phyloP scores from a whole-genome alignment of 164 flowering plant genomes.

The Tetrastigma voinierianum region DNA sequence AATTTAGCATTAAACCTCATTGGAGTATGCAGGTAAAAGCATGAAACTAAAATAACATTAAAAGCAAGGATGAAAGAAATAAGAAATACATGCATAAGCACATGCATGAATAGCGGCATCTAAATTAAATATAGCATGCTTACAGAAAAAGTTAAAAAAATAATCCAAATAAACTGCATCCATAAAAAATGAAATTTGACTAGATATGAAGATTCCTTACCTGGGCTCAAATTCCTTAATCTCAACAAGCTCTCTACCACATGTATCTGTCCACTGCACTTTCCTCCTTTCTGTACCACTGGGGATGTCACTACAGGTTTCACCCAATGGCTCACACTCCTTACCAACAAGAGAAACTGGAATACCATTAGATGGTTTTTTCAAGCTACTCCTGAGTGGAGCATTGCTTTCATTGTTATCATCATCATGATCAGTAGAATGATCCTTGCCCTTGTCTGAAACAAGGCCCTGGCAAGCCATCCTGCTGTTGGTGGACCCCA shows the following conservation, averaged over 20 bases:
- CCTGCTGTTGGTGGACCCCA: slow-evolving; percentile 66
- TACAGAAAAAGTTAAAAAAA: not conserved
- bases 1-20: too few relatives aligned
- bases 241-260: slow-evolving; percentile 83
- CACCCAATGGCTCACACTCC: slow-evolving; percentile 21
- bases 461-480: slow-evolving; percentile 28
- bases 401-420: slow-evolving; percentile 27
- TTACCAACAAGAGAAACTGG: slow-evolving; percentile 25
- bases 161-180: not conserved
- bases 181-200: not conserved
- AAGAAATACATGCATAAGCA: not conserved
- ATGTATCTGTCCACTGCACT: slow-evolving; percentile 85
- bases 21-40: too few relatives aligned
- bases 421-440: slow-evolving; percentile 21
- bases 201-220: slow-evolving; percentile 34
- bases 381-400: slow-evolving; percentile 70
- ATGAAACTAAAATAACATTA: not conserved
- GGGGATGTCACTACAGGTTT: slow-evolving; percentile 21
- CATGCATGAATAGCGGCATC: not conserved
- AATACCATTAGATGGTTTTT: slow-evolving; percentile 40
- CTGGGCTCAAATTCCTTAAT: slow-evolving; percentile 90
- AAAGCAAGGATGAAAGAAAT: not conserved
- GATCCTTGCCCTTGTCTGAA: slow-evolving; percentile 35
- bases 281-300: slow-evolving; percentile 51
- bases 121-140: not conserved